These are phyloP conservation scores for Mucor velutinosus DNA, from an alignment of 371 early-diverging fungal species.

Conservation along the genomic window DNA sequence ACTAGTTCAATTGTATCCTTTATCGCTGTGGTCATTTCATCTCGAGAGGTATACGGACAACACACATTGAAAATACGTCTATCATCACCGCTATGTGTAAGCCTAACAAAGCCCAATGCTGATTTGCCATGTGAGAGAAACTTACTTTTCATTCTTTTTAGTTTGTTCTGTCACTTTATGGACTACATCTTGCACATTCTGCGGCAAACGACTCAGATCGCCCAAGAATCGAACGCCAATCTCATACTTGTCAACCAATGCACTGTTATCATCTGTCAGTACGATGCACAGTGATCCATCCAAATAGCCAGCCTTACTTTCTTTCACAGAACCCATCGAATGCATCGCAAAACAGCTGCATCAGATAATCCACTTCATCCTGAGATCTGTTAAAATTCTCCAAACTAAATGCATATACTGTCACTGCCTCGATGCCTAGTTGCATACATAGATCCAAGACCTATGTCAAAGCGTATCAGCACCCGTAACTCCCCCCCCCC, in stretches of 20 bases:
- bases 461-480: conserved; percentile 34
- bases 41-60: conserved; percentile 95
- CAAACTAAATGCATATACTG: conserved; percentile 98
- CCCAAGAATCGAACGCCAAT: conserved; percentile 88
- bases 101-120: not conserved
- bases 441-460: conserved; percentile 87
- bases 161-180: conserved; percentile 70
- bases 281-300: not conserved
- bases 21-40: conserved; percentile 83
- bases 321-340: conserved; percentile 73
- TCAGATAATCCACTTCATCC: conserved; percentile 90
- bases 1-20: conserved; percentile 54
- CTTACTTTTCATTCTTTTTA: conserved; percentile 65
- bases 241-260: conserved; percentile 71
- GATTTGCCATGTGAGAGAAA: not conserved
- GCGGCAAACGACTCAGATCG: conserved; percentile 68
- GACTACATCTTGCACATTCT: conserved; percentile 65
- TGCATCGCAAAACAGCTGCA: conserved; percentile 82
- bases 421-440: conserved; percentile 86
- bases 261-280: conserved; percentile 47
- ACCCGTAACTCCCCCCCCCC: not conserved
- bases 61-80: conserved; percentile 90
- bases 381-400: conserved; percentile 95
- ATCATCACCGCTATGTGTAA: conserved; percentile 10
- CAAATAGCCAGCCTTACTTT: conserved; percentile 48